These are phyloP conservation scores for Colletotrichum sp. DNA, from an alignment of 2,329 filamentous ascomycete species.

Conservation along the genomic window DNA sequence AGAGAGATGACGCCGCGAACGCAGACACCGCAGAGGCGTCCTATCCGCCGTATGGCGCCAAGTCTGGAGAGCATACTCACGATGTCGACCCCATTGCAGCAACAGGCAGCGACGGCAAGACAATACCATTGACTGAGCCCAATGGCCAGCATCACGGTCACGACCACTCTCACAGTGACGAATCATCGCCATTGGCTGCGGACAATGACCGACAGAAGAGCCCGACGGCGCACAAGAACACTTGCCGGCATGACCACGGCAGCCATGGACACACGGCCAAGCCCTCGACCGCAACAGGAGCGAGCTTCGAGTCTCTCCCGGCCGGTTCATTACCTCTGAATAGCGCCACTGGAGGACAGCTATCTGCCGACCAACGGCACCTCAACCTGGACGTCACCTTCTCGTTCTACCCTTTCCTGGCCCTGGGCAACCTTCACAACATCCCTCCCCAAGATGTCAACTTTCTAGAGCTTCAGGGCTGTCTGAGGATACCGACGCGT, in stretches of 20 bases:
- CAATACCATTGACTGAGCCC: conserved; percentile 1
- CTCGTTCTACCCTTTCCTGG: conserved; percentile 47
- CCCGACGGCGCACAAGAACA: neutral
- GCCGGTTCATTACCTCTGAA: neutral
- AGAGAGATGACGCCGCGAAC: conserved; percentile 28
- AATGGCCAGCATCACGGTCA: neutral
- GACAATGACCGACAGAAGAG: neutral
- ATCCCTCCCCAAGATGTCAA: conserved; percentile 51
- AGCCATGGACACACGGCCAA: neutral
- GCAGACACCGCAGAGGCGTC: conserved; percentile 30
- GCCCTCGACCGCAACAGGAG: neutral
- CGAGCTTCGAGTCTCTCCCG: neutral
- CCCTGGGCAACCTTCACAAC: conserved; percentile 34
- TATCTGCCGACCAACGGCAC: conserved; percentile 31
- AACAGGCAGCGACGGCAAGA: conserved; percentile 29
- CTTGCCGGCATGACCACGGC: neutral
- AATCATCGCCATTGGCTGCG: neutral
- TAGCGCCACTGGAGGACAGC: conserved; percentile 10
- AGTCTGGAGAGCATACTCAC: conserved; percentile 27
- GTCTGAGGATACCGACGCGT: conserved; percentile 47
- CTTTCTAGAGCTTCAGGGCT: conserved; percentile 50
- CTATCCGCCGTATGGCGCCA: conserved; percentile 31
- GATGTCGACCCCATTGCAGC: conserved; percentile 32
- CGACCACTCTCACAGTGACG: neutral
- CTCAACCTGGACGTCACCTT: conserved; percentile 42